A percentile compares a stretch with the other conserved stretches of the same genome.
Evolutionary conservation across 2,329 filamentous ascomycete species (phyloP).

Genomic region (Karstenula rhodostoma): DNA sequence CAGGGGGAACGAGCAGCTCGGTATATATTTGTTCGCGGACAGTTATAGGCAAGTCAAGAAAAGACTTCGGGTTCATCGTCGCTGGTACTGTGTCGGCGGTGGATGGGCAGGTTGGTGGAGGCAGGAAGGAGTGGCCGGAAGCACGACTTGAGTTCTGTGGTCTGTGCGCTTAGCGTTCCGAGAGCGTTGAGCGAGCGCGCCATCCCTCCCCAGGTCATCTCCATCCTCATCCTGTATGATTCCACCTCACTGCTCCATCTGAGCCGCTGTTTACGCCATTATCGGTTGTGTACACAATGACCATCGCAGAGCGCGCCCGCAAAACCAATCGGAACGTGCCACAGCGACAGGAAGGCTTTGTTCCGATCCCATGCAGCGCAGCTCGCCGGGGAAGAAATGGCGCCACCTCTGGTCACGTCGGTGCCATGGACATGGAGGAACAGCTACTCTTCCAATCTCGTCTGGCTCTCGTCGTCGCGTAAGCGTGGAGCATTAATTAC

Average conservation of each 20-base stretch:
- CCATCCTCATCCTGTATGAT: neutral
- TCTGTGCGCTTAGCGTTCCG: neutral
- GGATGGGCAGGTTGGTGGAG: neutral
- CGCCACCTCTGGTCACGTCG: neutral
- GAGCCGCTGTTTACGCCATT: neutral
- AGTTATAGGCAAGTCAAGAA: constrained; percentile 18
- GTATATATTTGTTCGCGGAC: constrained; percentile 22
- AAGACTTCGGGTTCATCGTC: neutral
- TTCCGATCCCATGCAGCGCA: neutral
- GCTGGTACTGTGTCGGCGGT: neutral
- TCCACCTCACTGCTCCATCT: neutral
- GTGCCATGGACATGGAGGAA: neutral
- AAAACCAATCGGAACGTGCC: neutral
- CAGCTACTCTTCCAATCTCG: neutral
- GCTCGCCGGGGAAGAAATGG: neutral
- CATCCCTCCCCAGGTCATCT: no score
- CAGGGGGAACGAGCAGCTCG: constrained; percentile 18
- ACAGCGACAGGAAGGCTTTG: neutral
- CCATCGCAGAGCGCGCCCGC: neutral
- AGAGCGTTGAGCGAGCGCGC: neutral
- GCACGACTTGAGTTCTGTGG: neutral
- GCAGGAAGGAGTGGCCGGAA: neutral
- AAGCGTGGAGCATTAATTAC: constrained; percentile 2
- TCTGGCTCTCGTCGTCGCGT: neutral
- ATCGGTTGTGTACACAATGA: neutral